Evolutionary conservation across 805 yeast species (phyloP).

Genomic region (Spathaspora arborariae): DNA sequence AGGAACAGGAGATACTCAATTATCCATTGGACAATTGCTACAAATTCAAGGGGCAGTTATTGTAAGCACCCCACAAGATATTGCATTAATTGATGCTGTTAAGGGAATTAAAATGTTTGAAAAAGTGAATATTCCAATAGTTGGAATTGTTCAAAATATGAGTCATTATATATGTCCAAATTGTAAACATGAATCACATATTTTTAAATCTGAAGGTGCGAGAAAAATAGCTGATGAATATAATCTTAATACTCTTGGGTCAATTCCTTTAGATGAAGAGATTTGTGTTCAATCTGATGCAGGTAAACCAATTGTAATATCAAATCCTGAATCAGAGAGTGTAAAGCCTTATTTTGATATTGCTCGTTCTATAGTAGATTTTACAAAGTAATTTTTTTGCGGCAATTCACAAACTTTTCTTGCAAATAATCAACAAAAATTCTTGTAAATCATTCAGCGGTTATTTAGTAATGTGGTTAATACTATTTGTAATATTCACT

Average conservation of each 20-base stretch:
- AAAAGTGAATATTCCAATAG: constrained; percentile 64
- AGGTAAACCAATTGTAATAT: constrained; percentile 61
- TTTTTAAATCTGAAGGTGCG: constrained; percentile 68
- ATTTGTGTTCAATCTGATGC: constrained; percentile 60
- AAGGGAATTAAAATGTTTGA: constrained; percentile 78
- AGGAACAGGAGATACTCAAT: constrained; percentile 86
- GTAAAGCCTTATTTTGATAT: constrained; percentile 45
- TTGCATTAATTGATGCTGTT: constrained; percentile 75
- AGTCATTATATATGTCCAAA: constrained; percentile 72
- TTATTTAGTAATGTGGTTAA: background rate
- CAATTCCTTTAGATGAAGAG: constrained; percentile 60
- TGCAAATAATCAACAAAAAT: background rate
- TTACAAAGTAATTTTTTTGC: background rate
- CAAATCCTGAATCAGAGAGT: constrained; percentile 31
- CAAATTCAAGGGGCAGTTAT: constrained; percentile 75
- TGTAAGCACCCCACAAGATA: constrained; percentile 84
- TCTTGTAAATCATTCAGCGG: background rate
- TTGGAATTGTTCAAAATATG: constrained; percentile 84
- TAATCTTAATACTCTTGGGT: constrained; percentile 53
- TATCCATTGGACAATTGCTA: constrained; percentile 77
- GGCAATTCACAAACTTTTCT: background rate
- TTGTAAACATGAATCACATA: constrained; percentile 67
- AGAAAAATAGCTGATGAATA: constrained; percentile 46
- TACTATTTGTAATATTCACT: background rate
- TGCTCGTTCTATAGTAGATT: constrained; percentile 26